Percentiles rank a stretch among this genome's conserved stretches.
These are phyloP conservation scores for Leccinum olivaceoglutinosum DNA, from an alignment of 1,284 basidiomycete genomes.

Conservation along the genomic window DNA sequence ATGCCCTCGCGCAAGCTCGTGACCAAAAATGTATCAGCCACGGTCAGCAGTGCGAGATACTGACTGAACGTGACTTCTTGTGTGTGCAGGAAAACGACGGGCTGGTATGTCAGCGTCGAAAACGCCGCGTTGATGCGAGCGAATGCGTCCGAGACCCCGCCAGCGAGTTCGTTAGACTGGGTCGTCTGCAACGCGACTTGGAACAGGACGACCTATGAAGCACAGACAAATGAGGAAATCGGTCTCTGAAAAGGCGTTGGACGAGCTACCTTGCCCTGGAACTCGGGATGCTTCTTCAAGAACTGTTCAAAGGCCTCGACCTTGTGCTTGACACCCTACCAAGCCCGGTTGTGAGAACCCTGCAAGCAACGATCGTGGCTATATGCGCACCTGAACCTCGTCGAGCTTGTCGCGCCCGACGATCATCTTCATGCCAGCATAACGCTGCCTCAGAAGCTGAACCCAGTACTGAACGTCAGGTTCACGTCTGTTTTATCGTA, in stretches of 20 bases:
- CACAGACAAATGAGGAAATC: not conserved
- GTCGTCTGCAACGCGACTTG: slow-evolving; percentile 85
- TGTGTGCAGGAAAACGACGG: slow-evolving; percentile 83
- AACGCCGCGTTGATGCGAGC: slow-evolving; percentile 80
- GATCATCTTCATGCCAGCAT: slow-evolving; percentile 79
- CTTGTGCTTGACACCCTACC: slow-evolving; percentile 73
- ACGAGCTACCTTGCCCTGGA: slow-evolving; percentile 58
- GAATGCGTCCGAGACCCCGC: slow-evolving; percentile 72
- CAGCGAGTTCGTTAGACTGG: slow-evolving; percentile 69
- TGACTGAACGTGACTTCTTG: slow-evolving; percentile 84
- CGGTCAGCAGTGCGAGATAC: slow-evolving; percentile 77
- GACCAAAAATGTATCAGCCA: slow-evolving; percentile 85
- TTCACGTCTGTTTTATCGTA: slow-evolving; percentile 44
- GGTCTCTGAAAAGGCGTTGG: not conserved
- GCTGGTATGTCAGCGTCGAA: slow-evolving; percentile 82
- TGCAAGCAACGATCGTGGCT: not conserved
- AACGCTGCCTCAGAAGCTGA: slow-evolving; percentile 68
- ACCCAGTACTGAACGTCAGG: slow-evolving; percentile 83
- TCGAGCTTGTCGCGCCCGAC: slow-evolving; percentile 88
- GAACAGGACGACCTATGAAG: slow-evolving; percentile 64
- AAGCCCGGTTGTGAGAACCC: not conserved
- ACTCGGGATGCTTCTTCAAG: slow-evolving; percentile 73
- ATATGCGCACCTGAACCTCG: slow-evolving; percentile 56
- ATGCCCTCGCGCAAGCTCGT: slow-evolving; percentile 84
- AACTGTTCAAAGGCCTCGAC: slow-evolving; percentile 82